Percentiles rank a stretch among this genome's conserved stretches.
phyloP scores from a whole-genome alignment of 2,329 filamentous ascomycete species.

The Albophoma yamanashiensis region DNA sequence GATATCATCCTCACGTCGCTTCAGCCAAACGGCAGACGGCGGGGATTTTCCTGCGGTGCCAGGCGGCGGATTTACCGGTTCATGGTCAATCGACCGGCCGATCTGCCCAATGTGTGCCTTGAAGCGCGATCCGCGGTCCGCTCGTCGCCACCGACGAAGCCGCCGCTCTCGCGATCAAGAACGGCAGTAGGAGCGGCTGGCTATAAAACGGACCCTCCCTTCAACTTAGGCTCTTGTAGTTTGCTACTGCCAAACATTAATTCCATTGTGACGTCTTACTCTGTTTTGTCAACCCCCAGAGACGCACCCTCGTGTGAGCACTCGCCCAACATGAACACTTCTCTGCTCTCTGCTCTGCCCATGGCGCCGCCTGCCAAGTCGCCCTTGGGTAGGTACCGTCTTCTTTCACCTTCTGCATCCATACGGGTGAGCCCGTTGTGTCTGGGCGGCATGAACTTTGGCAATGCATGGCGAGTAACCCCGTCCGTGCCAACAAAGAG shows the following conservation, averaged over 20 bases:
- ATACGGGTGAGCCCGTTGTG: conserved; percentile 58
- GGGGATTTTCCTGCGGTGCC: not conserved
- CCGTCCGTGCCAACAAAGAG: not conserved
- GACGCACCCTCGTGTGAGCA: not conserved
- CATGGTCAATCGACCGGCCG: not conserved
- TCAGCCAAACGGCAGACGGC: not conserved
- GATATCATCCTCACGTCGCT: not conserved
- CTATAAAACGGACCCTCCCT: not conserved
- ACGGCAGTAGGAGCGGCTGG: not conserved
- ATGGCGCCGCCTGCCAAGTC: conserved; percentile 42
- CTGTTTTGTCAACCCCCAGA: too few species aligned
- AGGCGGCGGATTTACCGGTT: not conserved
- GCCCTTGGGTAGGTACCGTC: conserved; percentile 51
- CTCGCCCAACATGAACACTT: conserved; percentile 6
- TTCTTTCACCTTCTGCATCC: conserved; percentile 54
- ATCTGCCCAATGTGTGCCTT: not conserved
- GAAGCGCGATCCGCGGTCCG: not conserved
- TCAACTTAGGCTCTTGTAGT: not conserved
- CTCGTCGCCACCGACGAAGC: not conserved
- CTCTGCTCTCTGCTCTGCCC: conserved; percentile 18
- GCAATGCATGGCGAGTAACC: conserved; percentile 34
- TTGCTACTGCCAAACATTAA: not conserved
- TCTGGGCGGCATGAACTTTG: conserved; percentile 57
- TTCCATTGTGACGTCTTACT: not conserved
- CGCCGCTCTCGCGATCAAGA: not conserved